These are phyloP conservation scores for Hawksworthiomyces lignivorus DNA, from an alignment of 2,329 filamentous ascomycete genomes.

Conservation along the genomic window DNA sequence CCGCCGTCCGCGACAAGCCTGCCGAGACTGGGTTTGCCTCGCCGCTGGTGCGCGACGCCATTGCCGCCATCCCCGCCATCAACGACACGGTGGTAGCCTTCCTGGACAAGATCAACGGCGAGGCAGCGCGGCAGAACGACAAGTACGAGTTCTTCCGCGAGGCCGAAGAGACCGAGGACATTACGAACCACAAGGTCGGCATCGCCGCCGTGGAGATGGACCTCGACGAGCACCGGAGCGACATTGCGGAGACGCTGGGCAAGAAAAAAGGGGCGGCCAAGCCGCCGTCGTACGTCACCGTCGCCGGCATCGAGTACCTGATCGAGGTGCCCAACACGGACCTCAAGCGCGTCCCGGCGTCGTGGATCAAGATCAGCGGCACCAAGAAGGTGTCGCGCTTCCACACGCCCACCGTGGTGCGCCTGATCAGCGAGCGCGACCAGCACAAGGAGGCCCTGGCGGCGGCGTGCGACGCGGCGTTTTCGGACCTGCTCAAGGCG, in stretches of 20 bases:
- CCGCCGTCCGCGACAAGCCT: slow-evolving; percentile 50
- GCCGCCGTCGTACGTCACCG: slow-evolving; percentile 66
- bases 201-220: slow-evolving; percentile 92
- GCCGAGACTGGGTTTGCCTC: slow-evolving; percentile 67
- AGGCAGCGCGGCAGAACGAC: slow-evolving; percentile 78
- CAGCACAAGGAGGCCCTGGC: slow-evolving; percentile 91
- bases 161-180: slow-evolving; percentile 78
- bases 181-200: slow-evolving; percentile 79
- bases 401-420: slow-evolving; percentile 84
- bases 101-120: slow-evolving; percentile 76
- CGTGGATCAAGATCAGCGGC: slow-evolving; percentile 89
- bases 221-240: slow-evolving; percentile 65
- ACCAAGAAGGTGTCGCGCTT: slow-evolving; percentile 91
- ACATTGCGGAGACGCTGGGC: slow-evolving; percentile 64
- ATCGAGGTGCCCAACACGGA: slow-evolving; percentile 82
- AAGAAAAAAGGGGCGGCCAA: slow-evolving; percentile 55
- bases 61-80: slow-evolving; percentile 70
- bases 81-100: slow-evolving; percentile 63
- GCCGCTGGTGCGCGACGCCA: slow-evolving; percentile 58
- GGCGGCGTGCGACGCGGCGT: slow-evolving; percentile 83
- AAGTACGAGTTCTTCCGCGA: slow-evolving; percentile 93
- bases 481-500: slow-evolving; percentile 59
- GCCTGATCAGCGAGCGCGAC: slow-evolving; percentile 77
- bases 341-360: slow-evolving; percentile 82
- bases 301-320: slow-evolving; percentile 87